Evolutionary conservation across 129 eudicot genomes (phyloP), one percentile per base, ranked within the genome.

Genomic region (Flaveria brownii): DNA sequence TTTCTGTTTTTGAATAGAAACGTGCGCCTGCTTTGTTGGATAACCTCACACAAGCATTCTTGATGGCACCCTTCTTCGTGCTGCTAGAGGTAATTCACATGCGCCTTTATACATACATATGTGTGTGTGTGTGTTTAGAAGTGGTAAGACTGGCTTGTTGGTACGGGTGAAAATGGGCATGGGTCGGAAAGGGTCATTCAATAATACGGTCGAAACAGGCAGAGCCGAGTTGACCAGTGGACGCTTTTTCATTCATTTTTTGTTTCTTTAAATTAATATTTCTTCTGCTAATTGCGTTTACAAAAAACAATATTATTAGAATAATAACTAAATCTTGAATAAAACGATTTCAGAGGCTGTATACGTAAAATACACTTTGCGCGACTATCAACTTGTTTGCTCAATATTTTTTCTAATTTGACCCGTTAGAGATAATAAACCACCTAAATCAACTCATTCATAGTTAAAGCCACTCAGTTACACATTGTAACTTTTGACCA

Each of bases 11-110:
- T 25, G 9, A 72, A 64, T 70, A 95, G 99, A 95, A 95, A 84
- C 99, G 97, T 23, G 95, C 96, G 47, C 99, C 99, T 47, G 97
- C 97, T 47, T 85, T 95, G 74, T 71, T 95, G 77, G 97, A 95
- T 80, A 91, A 95, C 84, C 84, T 95, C 23, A 68, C 83, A 7
- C 97, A 86, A 81, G 97, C 97, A 62, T 87, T 95, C 78, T 79
- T 95, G 49, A 88, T 89, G 99, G 99, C 95, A 17, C 99, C 99
- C 16, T 95, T 87, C 86, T 95, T 95, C 41, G 96, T 89, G 13
- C 71, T 91, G 77, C 94, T 95, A 9, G 99, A 95, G 99, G 99
- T 87, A 94, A 63, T 47, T 18, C 50, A 0, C 13, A 15, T 6
- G 10, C 66, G 8, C 54, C 55, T 23, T 54, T 36, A 36, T 36